A percentile compares a stretch with the other conserved stretches of the same genome.
These are phyloP conservation scores for Camellia granthamiana DNA, from an alignment of 148 eudicot genomes.

Conservation along the genomic window DNA sequence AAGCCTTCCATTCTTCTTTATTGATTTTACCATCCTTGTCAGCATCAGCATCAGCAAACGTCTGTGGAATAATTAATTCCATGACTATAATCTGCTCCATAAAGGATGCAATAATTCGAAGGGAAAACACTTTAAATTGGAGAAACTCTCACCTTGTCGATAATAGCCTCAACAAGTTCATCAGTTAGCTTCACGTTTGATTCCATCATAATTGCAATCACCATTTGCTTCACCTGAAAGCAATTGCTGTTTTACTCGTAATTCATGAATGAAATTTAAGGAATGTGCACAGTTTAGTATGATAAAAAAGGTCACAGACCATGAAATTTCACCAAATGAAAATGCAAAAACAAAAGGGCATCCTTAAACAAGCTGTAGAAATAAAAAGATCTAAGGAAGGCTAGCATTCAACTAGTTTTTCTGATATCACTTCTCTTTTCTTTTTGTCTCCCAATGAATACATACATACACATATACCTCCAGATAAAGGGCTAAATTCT, in stretches of 20 bases:
- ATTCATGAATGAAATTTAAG: background rate
- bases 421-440: background rate
- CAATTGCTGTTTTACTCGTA: constrained; percentile 12
- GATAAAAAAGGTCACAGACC: background rate
- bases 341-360: background rate
- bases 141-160: constrained; percentile 57
- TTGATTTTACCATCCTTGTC: constrained; percentile 76
- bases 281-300: background rate
- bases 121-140: background rate
- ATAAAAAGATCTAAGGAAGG: background rate
- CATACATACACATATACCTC: background rate
- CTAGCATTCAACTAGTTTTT: background rate
- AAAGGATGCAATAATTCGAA: background rate
- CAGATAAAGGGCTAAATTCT: background rate
- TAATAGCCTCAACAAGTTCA: constrained; percentile 71
- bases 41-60: constrained; percentile 84
- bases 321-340: background rate
- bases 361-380: background rate
- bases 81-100: background rate
- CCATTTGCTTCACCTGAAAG: constrained; percentile 90
- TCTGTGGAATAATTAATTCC: constrained; percentile 34
- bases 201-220: constrained; percentile 72
- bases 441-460: background rate
- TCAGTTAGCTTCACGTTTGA: constrained; percentile 68
- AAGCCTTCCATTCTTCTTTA: constrained; percentile 76